Evolutionary conservation across 805 yeast genomes (phyloP).

Genomic region (Cyberlindnera suaveolens): DNA sequence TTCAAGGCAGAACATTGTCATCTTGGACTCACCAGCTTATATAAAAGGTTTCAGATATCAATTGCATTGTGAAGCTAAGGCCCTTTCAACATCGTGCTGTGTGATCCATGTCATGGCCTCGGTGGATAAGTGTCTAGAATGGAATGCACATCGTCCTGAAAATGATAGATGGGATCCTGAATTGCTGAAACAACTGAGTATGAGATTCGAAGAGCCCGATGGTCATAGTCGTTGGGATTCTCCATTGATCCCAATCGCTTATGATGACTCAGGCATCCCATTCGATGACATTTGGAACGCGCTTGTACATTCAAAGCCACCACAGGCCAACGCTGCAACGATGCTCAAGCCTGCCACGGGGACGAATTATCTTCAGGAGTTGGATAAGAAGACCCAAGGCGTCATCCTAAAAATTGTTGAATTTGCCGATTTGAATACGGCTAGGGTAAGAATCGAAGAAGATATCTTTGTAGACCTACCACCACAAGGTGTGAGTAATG

Average conservation of each 20-base stretch:
- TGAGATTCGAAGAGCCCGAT: constrained; percentile 93
- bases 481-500: constrained; percentile 49
- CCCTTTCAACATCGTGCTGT: constrained; percentile 73
- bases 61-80: constrained; percentile 88
- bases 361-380: constrained; percentile 66
- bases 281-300: constrained; percentile 63
- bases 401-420: constrained; percentile 60
- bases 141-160: constrained; percentile 41
- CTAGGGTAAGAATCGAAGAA: constrained; percentile 34
- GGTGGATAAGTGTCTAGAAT: constrained; percentile 42
- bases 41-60: constrained; percentile 96
- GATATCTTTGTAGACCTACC: constrained; percentile 58
- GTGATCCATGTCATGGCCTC: constrained; percentile 77
- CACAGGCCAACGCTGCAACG: constrained; percentile 83
- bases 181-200: constrained; percentile 58
- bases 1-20: constrained; percentile 62
- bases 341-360: constrained; percentile 73
- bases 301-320: constrained; percentile 44
- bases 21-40: constrained; percentile 80
- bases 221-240: constrained; percentile 87
- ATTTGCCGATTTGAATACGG: constrained; percentile 45
- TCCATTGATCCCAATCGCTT: constrained; percentile 69
- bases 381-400: constrained; percentile 64
- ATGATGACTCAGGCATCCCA: constrained; percentile 48
- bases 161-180: constrained; percentile 55